Conservation (phyloP, 2,329 filamentous ascomycete species). For the Exserohilum rostratum region DNA sequence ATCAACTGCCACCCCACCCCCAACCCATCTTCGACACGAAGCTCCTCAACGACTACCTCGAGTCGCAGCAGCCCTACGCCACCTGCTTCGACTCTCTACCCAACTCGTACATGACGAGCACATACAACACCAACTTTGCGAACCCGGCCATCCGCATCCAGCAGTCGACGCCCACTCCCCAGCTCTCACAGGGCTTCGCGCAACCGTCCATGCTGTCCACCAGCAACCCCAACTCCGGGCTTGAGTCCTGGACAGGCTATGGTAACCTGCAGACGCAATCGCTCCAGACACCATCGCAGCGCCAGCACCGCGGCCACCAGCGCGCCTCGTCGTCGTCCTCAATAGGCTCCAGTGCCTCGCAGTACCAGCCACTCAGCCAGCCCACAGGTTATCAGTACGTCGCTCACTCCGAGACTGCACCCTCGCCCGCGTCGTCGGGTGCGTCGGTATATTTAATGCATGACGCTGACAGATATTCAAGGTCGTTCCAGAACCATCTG, state of each 20-base stretch:
- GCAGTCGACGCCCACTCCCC: constrained; percentile 49
- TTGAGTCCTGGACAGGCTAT: constrained; percentile 43
- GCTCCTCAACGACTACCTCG: constrained; percentile 47
- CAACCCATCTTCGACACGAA: constrained; percentile 41
- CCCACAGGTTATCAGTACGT: constrained; percentile 51
- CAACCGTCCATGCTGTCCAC: constrained; percentile 42
- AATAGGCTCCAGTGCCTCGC: constrained; percentile 45
- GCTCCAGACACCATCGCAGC: constrained; percentile 41
- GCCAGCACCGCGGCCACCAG: constrained; percentile 42
- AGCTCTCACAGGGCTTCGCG: constrained; percentile 35
- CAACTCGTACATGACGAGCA: constrained; percentile 43
- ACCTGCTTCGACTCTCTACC: constrained; percentile 20
- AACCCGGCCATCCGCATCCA: constrained; percentile 50
- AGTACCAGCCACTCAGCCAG: constrained; percentile 40
- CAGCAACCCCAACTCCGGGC: constrained; percentile 29
- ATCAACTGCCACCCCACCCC: constrained; percentile 32
- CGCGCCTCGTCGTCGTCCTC: constrained; percentile 50
- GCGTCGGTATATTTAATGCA: constrained; percentile 41
- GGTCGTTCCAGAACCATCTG: constrained; percentile 57
- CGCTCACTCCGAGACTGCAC: constrained; percentile 53
- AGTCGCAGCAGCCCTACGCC: constrained; percentile 42
- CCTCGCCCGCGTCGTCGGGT: constrained; percentile 42
- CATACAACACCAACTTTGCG: constrained; percentile 40
- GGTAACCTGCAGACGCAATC: constrained; percentile 42
- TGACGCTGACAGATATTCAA: constrained; percentile 46